Percentiles rank a stretch among this genome's conserved stretches.
Evolutionary conservation across 2,329 filamentous ascomycete species (phyloP).

Genomic region (Huntiella moniliformis): DNA sequence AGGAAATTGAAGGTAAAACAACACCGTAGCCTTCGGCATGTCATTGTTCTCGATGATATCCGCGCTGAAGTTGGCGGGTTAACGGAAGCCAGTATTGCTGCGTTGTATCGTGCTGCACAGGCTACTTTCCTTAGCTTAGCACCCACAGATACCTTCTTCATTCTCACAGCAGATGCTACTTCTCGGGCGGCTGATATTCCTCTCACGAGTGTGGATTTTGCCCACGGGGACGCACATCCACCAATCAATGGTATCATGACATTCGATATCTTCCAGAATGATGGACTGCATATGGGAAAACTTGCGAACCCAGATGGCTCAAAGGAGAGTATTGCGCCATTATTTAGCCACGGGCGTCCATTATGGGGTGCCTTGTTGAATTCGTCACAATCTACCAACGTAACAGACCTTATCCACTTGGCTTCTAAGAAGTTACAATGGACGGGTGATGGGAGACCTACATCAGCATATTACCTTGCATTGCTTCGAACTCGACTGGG

Average conservation of each 20-base stretch:
- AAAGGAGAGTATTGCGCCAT: neutral
- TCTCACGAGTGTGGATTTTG: neutral
- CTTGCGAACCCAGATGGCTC: neutral
- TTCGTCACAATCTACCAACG: conserved; percentile 4
- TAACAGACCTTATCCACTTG: conserved; percentile 6
- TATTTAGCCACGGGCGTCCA: conserved; percentile 9
- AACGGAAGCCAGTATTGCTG: conserved; percentile 1
- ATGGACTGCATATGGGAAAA: neutral
- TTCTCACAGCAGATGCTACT: neutral
- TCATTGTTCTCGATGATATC: neutral
- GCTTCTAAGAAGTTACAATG: conserved; percentile 7
- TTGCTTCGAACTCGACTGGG: conserved; percentile 1
- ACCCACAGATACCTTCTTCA: conserved; percentile 6
- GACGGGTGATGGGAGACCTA: neutral
- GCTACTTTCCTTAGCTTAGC: conserved; percentile 6
- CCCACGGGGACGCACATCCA: conserved; percentile 6
- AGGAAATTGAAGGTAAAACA: neutral
- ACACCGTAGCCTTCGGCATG: neutral
- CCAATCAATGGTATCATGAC: conserved; percentile 7
- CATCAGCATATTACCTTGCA: conserved; percentile 4
- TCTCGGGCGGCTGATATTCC: neutral
- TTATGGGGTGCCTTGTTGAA: conserved; percentile 8
- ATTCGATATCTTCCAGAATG: conserved; percentile 2
- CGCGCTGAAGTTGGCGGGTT: neutral
- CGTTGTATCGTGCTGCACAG: conserved; percentile 9